Percentiles rank a stretch among this genome's conserved stretches.
These are phyloP conservation scores for Botryotinia convoluta DNA, from an alignment of 2,329 filamentous ascomycete genomes.

Conservation along the genomic window DNA sequence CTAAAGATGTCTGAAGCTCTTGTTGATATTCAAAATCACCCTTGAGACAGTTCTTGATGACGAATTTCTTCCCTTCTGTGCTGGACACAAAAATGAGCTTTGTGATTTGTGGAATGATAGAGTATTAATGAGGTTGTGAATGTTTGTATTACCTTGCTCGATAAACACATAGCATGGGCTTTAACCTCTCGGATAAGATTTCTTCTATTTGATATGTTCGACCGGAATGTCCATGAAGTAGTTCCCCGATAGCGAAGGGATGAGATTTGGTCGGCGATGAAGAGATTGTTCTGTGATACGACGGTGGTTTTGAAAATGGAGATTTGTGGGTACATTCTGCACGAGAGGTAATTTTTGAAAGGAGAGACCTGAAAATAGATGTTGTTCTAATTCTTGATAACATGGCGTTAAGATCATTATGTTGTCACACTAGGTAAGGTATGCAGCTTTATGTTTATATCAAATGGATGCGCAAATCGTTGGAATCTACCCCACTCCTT, in stretches of 20 bases:
- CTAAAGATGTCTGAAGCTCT: neutral
- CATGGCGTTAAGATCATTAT: neutral
- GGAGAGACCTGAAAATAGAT: neutral
- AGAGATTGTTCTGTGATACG: neutral
- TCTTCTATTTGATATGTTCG: neutral
- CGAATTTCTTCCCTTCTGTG: neutral
- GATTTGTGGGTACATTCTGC: too few relatives aligned
- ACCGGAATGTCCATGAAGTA: neutral
- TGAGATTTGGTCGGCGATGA: neutral
- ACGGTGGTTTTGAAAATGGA: neutral
- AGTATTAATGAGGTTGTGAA: too few relatives aligned
- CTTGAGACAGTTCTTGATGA: slow-evolving; percentile 6
- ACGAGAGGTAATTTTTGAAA: neutral
- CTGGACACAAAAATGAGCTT: neutral
- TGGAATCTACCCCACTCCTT: too few relatives aligned
- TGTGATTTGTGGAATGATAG: neutral
- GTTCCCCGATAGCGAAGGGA: neutral
- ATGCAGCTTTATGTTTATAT: too few relatives aligned
- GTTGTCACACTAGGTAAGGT: neutral
- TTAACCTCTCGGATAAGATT: neutral
- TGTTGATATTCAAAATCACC: slow-evolving; percentile 9
- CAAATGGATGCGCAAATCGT: too few relatives aligned
- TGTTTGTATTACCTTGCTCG: neutral
- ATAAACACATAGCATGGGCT: neutral
- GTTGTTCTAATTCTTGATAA: neutral